Evolutionary conservation across 805 yeast genomes (phyloP).

Genomic region (Starmerella scarabaei): DNA sequence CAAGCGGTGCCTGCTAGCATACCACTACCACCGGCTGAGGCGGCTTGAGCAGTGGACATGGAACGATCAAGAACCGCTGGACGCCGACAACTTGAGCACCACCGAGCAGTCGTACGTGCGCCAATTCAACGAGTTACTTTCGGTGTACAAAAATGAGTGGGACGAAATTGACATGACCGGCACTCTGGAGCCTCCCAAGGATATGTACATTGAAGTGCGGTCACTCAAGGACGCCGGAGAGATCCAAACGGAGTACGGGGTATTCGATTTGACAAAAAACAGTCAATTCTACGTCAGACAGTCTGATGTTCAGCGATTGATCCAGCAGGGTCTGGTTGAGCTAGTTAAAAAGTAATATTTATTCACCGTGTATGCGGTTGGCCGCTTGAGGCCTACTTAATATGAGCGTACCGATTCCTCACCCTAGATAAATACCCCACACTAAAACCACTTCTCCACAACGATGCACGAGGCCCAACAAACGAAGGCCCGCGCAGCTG

Average conservation of each 20-base stretch:
- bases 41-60: conserved; percentile 57
- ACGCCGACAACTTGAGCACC: conserved; percentile 45
- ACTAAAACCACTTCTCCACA: too few species aligned
- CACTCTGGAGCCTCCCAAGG: conserved; percentile 78
- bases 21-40: conserved; percentile 58
- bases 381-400: too few species aligned
- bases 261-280: conserved; percentile 80
- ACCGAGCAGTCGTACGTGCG: conserved; percentile 68
- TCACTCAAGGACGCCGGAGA: conserved; percentile 93
- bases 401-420: too few species aligned
- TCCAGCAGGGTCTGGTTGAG: conserved; percentile 87
- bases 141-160: conserved; percentile 65
- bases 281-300: conserved; percentile 90
- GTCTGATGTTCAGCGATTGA: conserved; percentile 83
- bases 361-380: too few species aligned
- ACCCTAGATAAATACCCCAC: too few species aligned
- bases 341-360: conserved; percentile 35
- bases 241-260: conserved; percentile 90
- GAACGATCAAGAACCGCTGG: conserved; percentile 34
- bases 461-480: not conserved
- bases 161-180: conserved; percentile 81
- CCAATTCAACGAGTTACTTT: conserved; percentile 54
- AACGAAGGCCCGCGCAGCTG: conserved; percentile 10
- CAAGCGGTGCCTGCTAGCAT: conserved; percentile 79
- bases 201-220: conserved; percentile 85